These are phyloP conservation scores for Phialophora macrospora DNA, from an alignment of 2,329 filamentous ascomycete genomes.

Conservation along the genomic window DNA sequence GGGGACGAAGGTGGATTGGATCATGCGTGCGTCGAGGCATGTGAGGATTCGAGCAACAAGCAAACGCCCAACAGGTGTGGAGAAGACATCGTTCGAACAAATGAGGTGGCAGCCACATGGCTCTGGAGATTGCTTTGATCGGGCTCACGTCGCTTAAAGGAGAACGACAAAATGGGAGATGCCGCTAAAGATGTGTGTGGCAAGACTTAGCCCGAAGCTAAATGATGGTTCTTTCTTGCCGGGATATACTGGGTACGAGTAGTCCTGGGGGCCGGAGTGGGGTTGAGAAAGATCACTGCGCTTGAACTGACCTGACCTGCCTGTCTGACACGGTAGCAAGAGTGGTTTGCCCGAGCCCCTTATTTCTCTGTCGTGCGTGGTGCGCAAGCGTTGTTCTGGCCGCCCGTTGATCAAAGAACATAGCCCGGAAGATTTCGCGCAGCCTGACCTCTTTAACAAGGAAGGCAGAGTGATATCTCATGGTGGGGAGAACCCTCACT, in stretches of 20 bases:
- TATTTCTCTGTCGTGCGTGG: neutral
- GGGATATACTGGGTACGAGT: neutral
- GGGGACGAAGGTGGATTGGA: conserved; percentile 4
- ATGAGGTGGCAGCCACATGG: conserved; percentile 38
- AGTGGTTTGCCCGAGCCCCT: neutral
- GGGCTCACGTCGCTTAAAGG: conserved; percentile 15
- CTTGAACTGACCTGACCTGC: neutral
- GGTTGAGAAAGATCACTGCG: neutral
- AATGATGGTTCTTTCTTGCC: conserved; percentile 1
- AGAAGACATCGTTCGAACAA: conserved; percentile 11
- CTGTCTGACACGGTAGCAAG: neutral
- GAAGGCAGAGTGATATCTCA: neutral
- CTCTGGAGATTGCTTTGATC: conserved; percentile 39
- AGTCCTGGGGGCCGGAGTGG: neutral
- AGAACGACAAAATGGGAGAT: conserved; percentile 22
- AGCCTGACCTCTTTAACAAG: neutral
- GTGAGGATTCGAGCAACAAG: conserved; percentile 7
- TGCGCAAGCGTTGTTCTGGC: neutral
- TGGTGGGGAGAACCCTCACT: neutral
- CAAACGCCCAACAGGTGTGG: conserved; percentile 18
- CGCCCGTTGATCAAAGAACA: neutral
- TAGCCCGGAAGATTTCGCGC: neutral
- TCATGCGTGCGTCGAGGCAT: conserved; percentile 3
- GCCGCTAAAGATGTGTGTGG: neutral
- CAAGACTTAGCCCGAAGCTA: conserved; percentile 20